Conservation (phyloP, 2,329 filamentous ascomycete species). For the Aurifilum marmelostoma region DNA sequence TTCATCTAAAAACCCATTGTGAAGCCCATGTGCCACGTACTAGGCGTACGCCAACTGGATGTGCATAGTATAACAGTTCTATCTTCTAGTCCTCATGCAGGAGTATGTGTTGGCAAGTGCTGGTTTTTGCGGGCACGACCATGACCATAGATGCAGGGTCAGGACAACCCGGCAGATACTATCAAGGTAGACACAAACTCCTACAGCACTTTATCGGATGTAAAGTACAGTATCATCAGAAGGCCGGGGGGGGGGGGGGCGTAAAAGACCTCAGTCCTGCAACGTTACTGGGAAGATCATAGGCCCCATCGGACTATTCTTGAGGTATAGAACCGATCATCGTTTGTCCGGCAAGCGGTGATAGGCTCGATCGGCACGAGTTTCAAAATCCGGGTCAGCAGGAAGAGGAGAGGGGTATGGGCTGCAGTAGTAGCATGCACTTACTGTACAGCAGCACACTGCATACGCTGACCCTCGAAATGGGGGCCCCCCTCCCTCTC, state of each 20-base stretch:
- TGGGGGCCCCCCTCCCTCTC: too few relatives aligned
- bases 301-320: not conserved
- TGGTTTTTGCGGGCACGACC: not conserved
- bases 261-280: not conserved
- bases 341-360: not conserved
- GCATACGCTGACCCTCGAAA: not conserved
- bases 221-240: not conserved
- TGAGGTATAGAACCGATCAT: not conserved
- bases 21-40: not conserved
- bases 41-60: not conserved
- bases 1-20: not conserved
- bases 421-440: not conserved
- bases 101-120: slow-evolving; percentile 6
- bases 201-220: not conserved
- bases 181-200: too few relatives aligned
- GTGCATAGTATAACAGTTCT: not conserved
- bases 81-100: not conserved
- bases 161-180: not conserved
- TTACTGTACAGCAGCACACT: not conserved
- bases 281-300: slow-evolving; percentile 1
- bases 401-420: not conserved
- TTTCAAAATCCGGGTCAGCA: not conserved
- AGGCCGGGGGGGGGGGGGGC: too few relatives aligned
- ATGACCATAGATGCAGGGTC: not conserved
- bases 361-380: not conserved